Base-by-base conservation (phyloP, 2,329 filamentous ascomycete genomes). In the Talaromyces atroroseus region DNA sequence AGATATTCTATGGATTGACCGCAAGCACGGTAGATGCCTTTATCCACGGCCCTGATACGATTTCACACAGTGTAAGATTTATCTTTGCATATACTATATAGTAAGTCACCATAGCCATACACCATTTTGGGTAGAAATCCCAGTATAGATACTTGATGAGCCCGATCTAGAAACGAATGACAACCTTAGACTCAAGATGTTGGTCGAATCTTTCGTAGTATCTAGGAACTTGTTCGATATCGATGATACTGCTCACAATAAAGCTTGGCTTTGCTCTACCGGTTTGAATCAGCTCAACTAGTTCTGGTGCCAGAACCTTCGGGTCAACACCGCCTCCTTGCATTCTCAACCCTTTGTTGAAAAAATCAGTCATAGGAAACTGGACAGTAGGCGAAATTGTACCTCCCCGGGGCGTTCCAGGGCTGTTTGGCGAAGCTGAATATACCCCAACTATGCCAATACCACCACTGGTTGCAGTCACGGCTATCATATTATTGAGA, bases 171-270 rank as follows among this genome's bases (percentile, higher is more conserved):
- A 45, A 45, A 45, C 18, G 18, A 29, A 48, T 29, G 23, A 61
- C 46, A 53, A 65, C 59, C 54, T 70, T 70, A 4, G 53, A 60
- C 26, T 62, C 61, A 23, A 60, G 40, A 10, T 59, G 56, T 45
- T 59, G 52, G n/a, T 68, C 60, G 49, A 66, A 70, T 10, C 64
- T 59, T 18, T 47, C 49, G 45, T 68, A 71, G 1, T 57, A 60
- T 42, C 65, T 59, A 2, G 65, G 64, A 10, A 62, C 67, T 1
- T 69, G 62, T 10, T 70, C 66, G n/a, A 71, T 63, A 5, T 62
- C 60, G 10, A 66, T 62, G 23, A 65, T 62, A 34, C 56, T 57
- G 45, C 61, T 62, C 3, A 66, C 60, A 23, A 71, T 59, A 47
- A 71, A 70, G 1, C 66, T 61, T 1, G 66, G 67, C 20, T 61